Conservation (phyloP, 768 basidiomycete genomes). For the Kwoniella bestiolae region DNA sequence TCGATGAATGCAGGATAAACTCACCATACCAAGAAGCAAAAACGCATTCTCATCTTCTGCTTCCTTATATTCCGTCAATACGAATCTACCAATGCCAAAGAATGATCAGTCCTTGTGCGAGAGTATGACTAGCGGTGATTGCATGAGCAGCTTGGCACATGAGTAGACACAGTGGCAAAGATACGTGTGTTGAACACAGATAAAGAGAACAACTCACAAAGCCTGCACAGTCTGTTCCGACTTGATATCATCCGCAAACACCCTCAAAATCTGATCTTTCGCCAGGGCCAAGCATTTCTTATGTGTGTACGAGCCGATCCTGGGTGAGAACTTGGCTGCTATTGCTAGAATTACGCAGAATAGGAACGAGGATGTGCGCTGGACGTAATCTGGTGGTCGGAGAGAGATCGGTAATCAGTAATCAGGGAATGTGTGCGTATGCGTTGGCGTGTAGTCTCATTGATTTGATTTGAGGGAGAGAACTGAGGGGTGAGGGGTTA, state of each 20-base stretch:
- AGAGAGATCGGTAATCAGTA: too few relatives aligned
- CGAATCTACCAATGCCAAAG: constrained; percentile 1
- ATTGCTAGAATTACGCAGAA: constrained; percentile 20
- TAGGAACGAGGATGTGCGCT: constrained; percentile 16
- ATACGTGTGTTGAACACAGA: background rate
- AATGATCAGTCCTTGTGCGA: background rate
- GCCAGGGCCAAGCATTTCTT: constrained; percentile 17
- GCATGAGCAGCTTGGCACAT: too few relatives aligned
- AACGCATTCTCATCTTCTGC: constrained; percentile 21
- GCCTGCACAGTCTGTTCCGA: constrained; percentile 21
- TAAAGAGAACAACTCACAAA: constrained; percentile 4
- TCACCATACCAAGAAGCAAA: constrained; percentile 17
- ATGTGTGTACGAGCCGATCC: background rate
- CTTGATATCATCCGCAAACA: constrained; percentile 12
- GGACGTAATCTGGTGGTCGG: constrained; percentile 21
- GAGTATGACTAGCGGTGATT: too few relatives aligned
- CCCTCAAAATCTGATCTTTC: constrained; percentile 19
- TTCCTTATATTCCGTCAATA: constrained; percentile 20
- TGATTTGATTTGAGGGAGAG: too few relatives aligned
- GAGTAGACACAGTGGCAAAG: background rate
- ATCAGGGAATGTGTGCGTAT: too few relatives aligned
- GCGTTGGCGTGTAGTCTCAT: too few relatives aligned
- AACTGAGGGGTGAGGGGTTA: too few relatives aligned
- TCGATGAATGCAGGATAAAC: too few relatives aligned
- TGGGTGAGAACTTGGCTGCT: constrained; percentile 17